Conservation (phyloP, 257 asterid species). For the Nicotiana undulata region DNA sequence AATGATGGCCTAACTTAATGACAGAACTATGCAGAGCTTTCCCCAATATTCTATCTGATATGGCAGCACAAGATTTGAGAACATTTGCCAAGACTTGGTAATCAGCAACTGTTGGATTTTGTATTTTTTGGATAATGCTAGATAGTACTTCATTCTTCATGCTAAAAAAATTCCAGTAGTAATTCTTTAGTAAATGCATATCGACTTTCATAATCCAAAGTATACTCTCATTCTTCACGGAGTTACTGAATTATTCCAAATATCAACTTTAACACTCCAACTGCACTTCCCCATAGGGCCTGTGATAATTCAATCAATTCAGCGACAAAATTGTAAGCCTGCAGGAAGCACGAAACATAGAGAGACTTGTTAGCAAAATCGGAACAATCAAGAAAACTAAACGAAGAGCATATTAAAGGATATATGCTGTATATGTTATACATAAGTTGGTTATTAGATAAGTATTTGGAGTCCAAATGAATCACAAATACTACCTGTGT, state of each 20-base stretch:
- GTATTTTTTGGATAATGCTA: conserved; percentile 27
- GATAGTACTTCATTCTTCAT: conserved; percentile 35
- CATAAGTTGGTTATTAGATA: too few relatives aligned
- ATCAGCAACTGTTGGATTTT: conserved; percentile 25
- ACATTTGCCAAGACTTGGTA: conserved; percentile 39
- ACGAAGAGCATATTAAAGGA: too few relatives aligned
- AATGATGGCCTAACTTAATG: conserved; percentile 48
- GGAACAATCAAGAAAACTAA: not conserved
- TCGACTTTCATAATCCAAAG: not conserved
- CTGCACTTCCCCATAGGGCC: not conserved
- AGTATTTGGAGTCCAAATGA: too few relatives aligned
- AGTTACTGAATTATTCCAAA: not conserved
- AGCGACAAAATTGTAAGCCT: not conserved
- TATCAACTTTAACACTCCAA: not conserved
- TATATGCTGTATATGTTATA: too few relatives aligned
- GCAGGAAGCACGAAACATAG: not conserved
- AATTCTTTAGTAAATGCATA: not conserved
- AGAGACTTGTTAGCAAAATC: not conserved
- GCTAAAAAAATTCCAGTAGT: not conserved
- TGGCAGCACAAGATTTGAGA: conserved; percentile 57
- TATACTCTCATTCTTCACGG: not conserved
- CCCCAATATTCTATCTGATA: conserved; percentile 34
- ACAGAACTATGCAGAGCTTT: conserved; percentile 49
- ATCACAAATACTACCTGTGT: too few relatives aligned
- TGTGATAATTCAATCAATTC: not conserved